These are phyloP conservation scores for Dactylellina drechsleri DNA, from an alignment of 2,329 filamentous ascomycete genomes.

Conservation along the genomic window DNA sequence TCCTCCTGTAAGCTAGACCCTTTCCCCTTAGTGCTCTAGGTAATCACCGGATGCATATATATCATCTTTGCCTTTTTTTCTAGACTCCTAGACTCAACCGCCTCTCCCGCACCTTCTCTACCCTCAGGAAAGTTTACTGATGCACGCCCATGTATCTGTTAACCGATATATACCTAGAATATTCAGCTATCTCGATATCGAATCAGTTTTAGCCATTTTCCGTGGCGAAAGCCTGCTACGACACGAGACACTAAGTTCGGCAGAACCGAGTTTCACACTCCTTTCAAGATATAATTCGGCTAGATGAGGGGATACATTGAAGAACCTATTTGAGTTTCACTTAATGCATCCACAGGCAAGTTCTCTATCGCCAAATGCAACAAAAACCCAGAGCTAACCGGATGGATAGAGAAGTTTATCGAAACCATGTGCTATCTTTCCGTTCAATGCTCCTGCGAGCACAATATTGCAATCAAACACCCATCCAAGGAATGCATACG, in stretches of 20 bases:
- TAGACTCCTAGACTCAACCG: not conserved
- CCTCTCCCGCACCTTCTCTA: conserved; percentile 6
- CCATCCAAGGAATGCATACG: conserved; percentile 27
- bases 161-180: not conserved
- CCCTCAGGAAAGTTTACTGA: not conserved
- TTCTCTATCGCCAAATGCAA: no score
- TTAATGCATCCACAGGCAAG: no score
- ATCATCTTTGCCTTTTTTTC: not conserved
- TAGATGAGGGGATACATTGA: no score
- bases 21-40: not conserved
- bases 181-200: not conserved
- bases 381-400: no score
- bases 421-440: conserved; percentile 41
- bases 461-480: conserved; percentile 41
- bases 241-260: no score
- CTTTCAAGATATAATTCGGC: no score
- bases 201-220: not conserved
- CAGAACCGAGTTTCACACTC: no score
- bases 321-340: no score
- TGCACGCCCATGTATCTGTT: not conserved
- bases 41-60: not conserved
- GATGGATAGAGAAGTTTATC: no score
- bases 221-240: no score
- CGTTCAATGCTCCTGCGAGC: conserved; percentile 40
- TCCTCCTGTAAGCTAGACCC: not conserved